These are phyloP conservation scores for Taphrina communis DNA, from an alignment of 1,139 yeast genomes.

Conservation along the genomic window DNA sequence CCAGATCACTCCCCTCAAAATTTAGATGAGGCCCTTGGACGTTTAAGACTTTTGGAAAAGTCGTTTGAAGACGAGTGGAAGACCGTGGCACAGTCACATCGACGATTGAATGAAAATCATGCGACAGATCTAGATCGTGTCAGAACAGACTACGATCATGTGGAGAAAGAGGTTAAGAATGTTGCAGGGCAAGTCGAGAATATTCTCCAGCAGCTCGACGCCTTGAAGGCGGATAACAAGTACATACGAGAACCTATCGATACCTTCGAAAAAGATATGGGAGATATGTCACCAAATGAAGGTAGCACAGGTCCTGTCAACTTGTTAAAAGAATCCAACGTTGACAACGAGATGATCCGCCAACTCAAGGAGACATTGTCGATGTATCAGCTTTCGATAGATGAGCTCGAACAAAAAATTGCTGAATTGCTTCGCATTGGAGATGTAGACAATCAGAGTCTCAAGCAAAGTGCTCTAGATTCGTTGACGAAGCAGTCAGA, in stretches of 20 bases:
- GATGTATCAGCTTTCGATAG: background rate
- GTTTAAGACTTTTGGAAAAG: background rate
- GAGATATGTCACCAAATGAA: background rate
- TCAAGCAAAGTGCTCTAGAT: background rate
- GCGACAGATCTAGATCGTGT: background rate
- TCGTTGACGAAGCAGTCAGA: background rate
- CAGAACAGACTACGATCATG: background rate
- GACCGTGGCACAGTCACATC: background rate
- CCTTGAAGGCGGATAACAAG: background rate
- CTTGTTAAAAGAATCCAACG: background rate
- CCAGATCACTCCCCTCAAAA: background rate
- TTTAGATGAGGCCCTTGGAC: background rate
- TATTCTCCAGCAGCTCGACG: background rate
- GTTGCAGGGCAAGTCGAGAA: background rate
- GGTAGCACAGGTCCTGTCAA: background rate
- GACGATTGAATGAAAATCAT: background rate
- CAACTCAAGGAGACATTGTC: background rate
- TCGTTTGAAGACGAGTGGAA: conserved; percentile 2
- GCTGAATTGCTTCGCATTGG: background rate
- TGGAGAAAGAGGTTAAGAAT: background rate
- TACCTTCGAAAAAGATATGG: background rate
- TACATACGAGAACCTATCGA: background rate
- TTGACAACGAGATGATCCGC: background rate
- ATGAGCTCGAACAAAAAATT: background rate
- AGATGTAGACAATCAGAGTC: background rate